Evolutionary conservation across 345 rosid species (phyloP), one percentile per base, ranked within the genome.

Genomic region (Fremontodendron californicum): DNA sequence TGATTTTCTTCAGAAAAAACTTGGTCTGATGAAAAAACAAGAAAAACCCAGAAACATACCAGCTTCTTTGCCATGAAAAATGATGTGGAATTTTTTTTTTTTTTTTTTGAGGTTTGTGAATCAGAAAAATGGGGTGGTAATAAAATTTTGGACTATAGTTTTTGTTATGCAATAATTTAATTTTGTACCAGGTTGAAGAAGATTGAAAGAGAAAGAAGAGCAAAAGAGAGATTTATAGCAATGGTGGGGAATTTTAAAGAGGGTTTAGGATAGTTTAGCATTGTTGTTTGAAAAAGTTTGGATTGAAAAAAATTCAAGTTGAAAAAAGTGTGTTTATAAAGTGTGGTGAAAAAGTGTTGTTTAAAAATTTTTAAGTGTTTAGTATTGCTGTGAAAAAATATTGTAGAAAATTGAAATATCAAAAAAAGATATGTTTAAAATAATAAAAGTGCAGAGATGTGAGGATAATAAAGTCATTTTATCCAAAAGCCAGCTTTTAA

Each of bases 1-100:
- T 88, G 82, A 42, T 68, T 79, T 35, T 9, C 19, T 35, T 84
- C 84, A 63, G 89, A 86, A 42, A 77, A 79, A 71, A 65, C 83
- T 19, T 77, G 80, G 81, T 65, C 67, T 37, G 76, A 73, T 31
- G 79, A 66, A 75, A 76, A 69, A 72, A 77, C 33, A 49, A 84
- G 15, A 31, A 85, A 49, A 43, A 83, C 63, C 85, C 84, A 84
- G 65, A 66, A 45, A 82, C 84, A 43, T 37, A 40, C 18, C 62
- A 66, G 67, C 64, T 16, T 72, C 6, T 79, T 45, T 27, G 82
- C 87, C 84, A 87, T 85, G 73, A 75, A 78, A 40, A 75, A 21
- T 51, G 49, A 54, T 18, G 23, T 19, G 58, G 48, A 18, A 15
- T 3, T 33, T 33, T 33, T 33, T 33, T 29, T 12, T 19, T 13